Evolutionary conservation across 805 yeast genomes (phyloP), one percentile per base, ranked within the genome.

Genomic region (Zygosaccharomyces bailii): DNA sequence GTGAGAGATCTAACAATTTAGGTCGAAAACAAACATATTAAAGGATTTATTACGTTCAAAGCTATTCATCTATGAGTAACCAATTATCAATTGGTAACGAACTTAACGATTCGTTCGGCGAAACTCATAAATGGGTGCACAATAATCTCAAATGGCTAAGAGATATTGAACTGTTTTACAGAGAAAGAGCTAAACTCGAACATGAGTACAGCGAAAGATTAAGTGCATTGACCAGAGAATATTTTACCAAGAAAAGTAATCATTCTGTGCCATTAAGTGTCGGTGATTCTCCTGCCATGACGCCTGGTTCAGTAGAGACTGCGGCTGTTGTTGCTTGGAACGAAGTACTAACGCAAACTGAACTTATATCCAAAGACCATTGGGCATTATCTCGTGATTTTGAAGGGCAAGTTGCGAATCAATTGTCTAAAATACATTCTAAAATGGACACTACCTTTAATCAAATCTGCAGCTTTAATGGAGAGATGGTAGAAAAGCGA

Each of bases 241-340:
- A 80, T 50, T 80, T 87, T 54, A 82, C 80, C 47, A 84, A 79
- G 63, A 89, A 90, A 61, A 84, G 95, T 38, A 79, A 79, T 51
- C 65, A 73, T 13, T 72, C 87, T 8, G 78, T 91, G 0, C 62
- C 68, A 10, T 65, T 93, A 21, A 79, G 90, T 34, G 99, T 93
- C 2, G 99, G 99, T 19, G 96, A 87, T 48, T 77, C 78, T 13
- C 99, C 99, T 0, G 76, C 80, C 33, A 77, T 86, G 34, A 93
- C 99, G 0, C 98, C 99, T 0, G 99, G 99, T 0, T 88, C 97
- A 0, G 70, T 91, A 39, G 98, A 93, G 60, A 76, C 86, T 51
- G 96, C 96, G 0, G 73, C 86, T 11, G 68, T 90, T 50, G 95
- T 86, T 9, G 78, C 95, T 1, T 91, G 99, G 99, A 87, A 78